Percentiles rank a stretch among this genome's conserved stretches.
Evolutionary conservation across 2,329 filamentous ascomycete genomes (phyloP).

Genomic region (Aspergillaceae sp.): DNA sequence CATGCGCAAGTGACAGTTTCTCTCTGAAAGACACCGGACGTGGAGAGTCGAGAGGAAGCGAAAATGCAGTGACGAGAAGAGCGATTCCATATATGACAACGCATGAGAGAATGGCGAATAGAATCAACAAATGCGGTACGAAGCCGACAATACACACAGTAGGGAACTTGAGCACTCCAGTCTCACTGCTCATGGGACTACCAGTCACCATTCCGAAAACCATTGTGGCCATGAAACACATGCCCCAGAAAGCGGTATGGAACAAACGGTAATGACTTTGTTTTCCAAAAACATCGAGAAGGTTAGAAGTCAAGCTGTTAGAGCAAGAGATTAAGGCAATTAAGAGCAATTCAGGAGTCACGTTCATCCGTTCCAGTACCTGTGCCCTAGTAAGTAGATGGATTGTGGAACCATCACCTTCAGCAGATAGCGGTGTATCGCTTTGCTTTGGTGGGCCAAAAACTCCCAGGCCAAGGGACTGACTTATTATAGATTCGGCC

Average conservation of each 20-base stretch:
- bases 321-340: conserved; percentile 81
- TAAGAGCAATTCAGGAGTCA: conserved; percentile 77
- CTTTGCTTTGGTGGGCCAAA: conserved; percentile 48
- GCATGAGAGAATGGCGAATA: conserved; percentile 70
- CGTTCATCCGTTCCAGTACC: conserved; percentile 74
- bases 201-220: conserved; percentile 59
- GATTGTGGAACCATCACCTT: conserved; percentile 23
- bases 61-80: conserved; percentile 64
- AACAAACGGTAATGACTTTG: conserved; percentile 72
- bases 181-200: conserved; percentile 36
- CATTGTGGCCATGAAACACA: conserved; percentile 82
- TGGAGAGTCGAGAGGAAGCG: conserved; percentile 47
- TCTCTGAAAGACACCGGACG: conserved; percentile 44
- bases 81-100: conserved; percentile 68
- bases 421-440: conserved; percentile 34
- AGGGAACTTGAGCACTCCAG: conserved; percentile 71
- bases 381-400: conserved; percentile 37
- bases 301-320: conserved; percentile 78
- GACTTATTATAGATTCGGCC: conserved; percentile 78
- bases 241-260: conserved; percentile 81
- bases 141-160: conserved; percentile 94
- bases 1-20: conserved; percentile 62
- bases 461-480: conserved; percentile 63
- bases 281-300: conserved; percentile 69
- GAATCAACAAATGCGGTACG: conserved; percentile 82